A percentile compares a stretch with the other conserved stretches of the same genome.
Evolutionary conservation across 192 early-diverging fungal genomes (phyloP).

Genomic region (Paraglomus brasilianum): DNA sequence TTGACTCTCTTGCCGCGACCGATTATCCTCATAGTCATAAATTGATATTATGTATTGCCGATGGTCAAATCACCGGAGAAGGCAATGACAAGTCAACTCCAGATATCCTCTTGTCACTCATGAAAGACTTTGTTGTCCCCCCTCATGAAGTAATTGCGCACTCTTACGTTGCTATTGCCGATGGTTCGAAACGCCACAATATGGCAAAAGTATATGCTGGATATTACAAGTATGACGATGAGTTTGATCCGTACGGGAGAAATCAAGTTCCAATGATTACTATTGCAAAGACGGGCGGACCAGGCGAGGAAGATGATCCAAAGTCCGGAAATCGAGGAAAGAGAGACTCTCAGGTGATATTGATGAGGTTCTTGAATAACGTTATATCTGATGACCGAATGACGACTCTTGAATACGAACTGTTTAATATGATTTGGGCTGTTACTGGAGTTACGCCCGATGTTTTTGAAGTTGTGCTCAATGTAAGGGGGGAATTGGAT

Average conservation of each 20-base stretch:
- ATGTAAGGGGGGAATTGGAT: conserved; percentile 39
- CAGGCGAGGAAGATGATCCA: conserved; percentile 54
- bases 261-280: conserved; percentile 66
- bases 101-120: conserved; percentile 77
- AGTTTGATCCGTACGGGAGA: conserved; percentile 47
- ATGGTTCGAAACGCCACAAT: conserved; percentile 68
- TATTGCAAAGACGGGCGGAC: conserved; percentile 72
- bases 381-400: conserved; percentile 83
- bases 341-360: conserved; percentile 89
- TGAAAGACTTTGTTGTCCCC: conserved; percentile 53
- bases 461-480: conserved; percentile 69
- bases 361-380: conserved; percentile 87
- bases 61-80: conserved; percentile 85
- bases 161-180: conserved; percentile 67
- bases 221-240: conserved; percentile 59
- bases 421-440: conserved; percentile 77
- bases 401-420: conserved; percentile 85
- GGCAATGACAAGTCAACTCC: conserved; percentile 74
- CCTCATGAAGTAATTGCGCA: conserved; percentile 55
- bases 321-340: conserved; percentile 89
- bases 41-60: conserved; percentile 82
- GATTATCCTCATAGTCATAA: conserved; percentile 87
- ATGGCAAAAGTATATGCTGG: conserved; percentile 78
- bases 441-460: conserved; percentile 83
- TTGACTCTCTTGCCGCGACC: conserved; percentile 80